Evolutionary conservation across 139 green algal species (phyloP).

Genomic region (Coelastrella sp.): DNA sequence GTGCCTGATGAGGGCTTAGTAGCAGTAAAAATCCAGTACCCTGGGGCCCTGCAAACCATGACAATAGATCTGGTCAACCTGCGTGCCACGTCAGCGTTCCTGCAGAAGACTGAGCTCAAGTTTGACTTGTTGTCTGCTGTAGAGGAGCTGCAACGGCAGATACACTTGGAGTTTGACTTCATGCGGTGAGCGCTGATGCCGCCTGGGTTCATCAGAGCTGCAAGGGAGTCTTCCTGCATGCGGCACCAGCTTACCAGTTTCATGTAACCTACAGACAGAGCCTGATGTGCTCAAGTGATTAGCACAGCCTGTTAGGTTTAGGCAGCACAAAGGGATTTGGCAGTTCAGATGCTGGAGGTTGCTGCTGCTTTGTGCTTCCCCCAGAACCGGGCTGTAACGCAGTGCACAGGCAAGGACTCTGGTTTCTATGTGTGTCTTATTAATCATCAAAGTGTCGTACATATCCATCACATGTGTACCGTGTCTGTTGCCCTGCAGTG

Average conservation of each 20-base stretch:
- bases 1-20: conserved; percentile 79
- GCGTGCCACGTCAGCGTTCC: conserved; percentile 74
- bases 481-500: conserved; percentile 57
- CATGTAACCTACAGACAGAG: too few relatives aligned
- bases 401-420: too few relatives aligned
- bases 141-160: conserved; percentile 91
- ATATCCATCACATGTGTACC: too few relatives aligned
- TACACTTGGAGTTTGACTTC: conserved; percentile 95
- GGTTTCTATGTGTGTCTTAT: too few relatives aligned
- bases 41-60: conserved; percentile 84
- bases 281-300: too few relatives aligned
- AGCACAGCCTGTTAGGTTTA: too few relatives aligned
- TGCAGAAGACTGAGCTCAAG: conserved; percentile 91
- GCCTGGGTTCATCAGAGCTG: not conserved
- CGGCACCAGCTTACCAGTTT: not conserved
- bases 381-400: too few relatives aligned
- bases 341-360: not conserved
- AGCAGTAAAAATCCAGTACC: conserved; percentile 95
- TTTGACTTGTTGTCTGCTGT: conserved; percentile 94
- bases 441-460: too few relatives aligned
- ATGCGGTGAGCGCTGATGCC: conserved; percentile 49
- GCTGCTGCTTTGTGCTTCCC: not conserved
- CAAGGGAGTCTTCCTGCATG: not conserved
- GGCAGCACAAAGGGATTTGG: too few relatives aligned
- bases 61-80: conserved; percentile 87